These are phyloP conservation scores for Daedaleopsis sinensis DNA, from an alignment of 768 basidiomycete species.

Conservation along the genomic window DNA sequence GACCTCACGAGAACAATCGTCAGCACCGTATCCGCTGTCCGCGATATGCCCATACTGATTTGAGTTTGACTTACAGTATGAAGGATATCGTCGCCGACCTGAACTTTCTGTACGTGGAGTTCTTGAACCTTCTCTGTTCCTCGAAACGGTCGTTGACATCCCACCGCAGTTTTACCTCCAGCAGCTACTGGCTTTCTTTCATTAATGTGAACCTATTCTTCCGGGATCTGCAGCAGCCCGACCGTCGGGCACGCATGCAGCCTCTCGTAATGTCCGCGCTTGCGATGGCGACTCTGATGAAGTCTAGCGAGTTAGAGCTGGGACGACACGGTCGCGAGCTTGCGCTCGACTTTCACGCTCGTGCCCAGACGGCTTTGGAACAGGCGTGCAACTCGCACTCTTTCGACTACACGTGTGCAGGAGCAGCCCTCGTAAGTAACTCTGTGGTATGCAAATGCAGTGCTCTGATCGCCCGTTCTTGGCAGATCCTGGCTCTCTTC, in stretches of 20 bases:
- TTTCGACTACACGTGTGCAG: conserved; percentile 67
- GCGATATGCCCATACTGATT: not conserved
- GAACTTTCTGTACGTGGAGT: conserved; percentile 49
- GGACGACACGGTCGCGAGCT: conserved; percentile 55
- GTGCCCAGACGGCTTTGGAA: conserved; percentile 58
- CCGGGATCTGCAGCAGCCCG: conserved; percentile 51
- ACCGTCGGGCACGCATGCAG: conserved; percentile 60
- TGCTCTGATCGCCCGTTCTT: not conserved
- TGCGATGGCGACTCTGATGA: conserved; percentile 72
- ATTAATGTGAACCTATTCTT: conserved; percentile 61
- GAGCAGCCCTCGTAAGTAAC: conserved; percentile 65
- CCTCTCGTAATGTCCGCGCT: conserved; percentile 71
- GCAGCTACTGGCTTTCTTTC: conserved; percentile 70
- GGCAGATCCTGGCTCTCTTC: conserved; percentile 74
- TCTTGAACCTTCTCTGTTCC: conserved; percentile 2
- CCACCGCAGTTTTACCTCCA: conserved; percentile 60
- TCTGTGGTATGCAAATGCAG: not conserved
- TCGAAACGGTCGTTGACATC: conserved; percentile 1
- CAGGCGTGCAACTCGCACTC: conserved; percentile 51
- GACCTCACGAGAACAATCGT: conserved; percentile 46
- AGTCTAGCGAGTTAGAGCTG: conserved; percentile 67
- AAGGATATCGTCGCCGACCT: conserved; percentile 54
- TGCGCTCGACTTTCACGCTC: conserved; percentile 59
- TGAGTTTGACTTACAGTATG: conserved; percentile 38
- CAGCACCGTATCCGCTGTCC: conserved; percentile 18